Evolutionary conservation across 257 asterid genomes (phyloP), one percentile per base, ranked within the genome.

Genomic region (Echites panduratus): DNA sequence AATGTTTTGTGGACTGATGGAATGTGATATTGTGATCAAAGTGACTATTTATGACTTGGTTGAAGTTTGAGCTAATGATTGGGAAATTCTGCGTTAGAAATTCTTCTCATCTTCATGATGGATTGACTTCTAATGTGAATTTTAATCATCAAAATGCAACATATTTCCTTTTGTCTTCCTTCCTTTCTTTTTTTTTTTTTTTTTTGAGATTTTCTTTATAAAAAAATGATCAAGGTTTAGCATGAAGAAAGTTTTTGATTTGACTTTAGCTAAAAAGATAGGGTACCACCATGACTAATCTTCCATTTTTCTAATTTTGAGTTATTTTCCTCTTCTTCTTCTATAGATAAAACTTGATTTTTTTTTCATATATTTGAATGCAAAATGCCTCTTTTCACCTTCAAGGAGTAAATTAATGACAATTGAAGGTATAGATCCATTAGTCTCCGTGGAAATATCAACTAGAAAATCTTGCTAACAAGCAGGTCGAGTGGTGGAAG

Each of bases 221-320:
- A 62, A n/a, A n/a, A n/a, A 65, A 48, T 48, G 22, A 67, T 83
- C 50, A 72, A 94, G 99, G 98, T 85, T 47, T 95, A 98, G 99
- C 79, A 91, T 72, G 95, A 86, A 73, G 80, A 83, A 75, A 84
- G 86, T 79, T 84, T 87, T 71, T 90, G 81, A 53, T 88, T 87
- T 74, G 97, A 95, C n/a, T n/a, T n/a, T n/a, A n/a, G n/a, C n/a
- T n/a, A n/a, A n/a, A n/a, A n/a, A n/a, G n/a, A n/a, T n/a, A n/a
- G n/a, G n/a, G n/a, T n/a, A n/a, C n/a, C n/a, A n/a, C n/a, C n/a
- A n/a, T n/a, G n/a, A n/a, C n/a, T n/a, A n/a, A n/a, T n/a, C n/a
- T n/a, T n/a, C n/a, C n/a, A 35, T 63, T 63, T 41, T 7, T 63
- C 7, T 17, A 2, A 63, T 63, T 63, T 47, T 35, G 48, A 63